Evolutionary conservation across 495 filamentous ascomycete species (phyloP).

Genomic region (Bryoglossum gracile): DNA sequence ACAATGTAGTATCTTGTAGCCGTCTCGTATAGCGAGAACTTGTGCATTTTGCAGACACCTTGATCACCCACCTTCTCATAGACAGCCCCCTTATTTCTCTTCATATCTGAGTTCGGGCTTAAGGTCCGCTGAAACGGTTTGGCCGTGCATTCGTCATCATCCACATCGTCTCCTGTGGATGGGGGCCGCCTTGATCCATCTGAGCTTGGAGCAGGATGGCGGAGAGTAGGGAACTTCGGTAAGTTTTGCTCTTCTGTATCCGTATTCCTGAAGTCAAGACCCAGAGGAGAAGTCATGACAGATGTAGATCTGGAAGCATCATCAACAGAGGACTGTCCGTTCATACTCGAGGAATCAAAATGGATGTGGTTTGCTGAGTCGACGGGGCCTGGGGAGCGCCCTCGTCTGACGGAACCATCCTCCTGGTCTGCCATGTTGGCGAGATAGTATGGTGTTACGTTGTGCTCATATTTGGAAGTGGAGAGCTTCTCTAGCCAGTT

Average conservation of each 20-base stretch:
- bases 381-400: slow-evolving; percentile 14
- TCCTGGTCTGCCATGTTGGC: slow-evolving; percentile 23
- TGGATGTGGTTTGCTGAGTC: slow-evolving; percentile 13
- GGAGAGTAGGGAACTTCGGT: slow-evolving; percentile 21
- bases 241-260: slow-evolving; percentile 10
- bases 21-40: slow-evolving; percentile 92
- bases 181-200: slow-evolving; percentile 3
- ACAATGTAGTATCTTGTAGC: slow-evolving; percentile 88
- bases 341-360: slow-evolving; percentile 18
- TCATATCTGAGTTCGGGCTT: slow-evolving; percentile 45
- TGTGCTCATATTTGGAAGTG: too few relatives aligned
- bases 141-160: slow-evolving; percentile 60
- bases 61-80: slow-evolving; percentile 60
- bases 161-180: slow-evolving; percentile 34
- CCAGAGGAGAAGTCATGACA: slow-evolving; percentile 24
- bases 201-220: slow-evolving; percentile 9
- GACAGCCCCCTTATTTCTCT: slow-evolving; percentile 39
- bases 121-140: slow-evolving; percentile 55
- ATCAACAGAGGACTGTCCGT: slow-evolving; percentile 12
- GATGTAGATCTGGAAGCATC: slow-evolving; percentile 21
- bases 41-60: slow-evolving; percentile 81
- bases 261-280: slow-evolving; percentile 16
- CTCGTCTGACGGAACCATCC: slow-evolving; percentile 14
- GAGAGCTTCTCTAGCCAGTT: too few relatives aligned
- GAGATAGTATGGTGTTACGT: too few relatives aligned